Conservation (phyloP, 2,329 filamentous ascomycete genomes). For the Microthyrium microscopicum region DNA sequence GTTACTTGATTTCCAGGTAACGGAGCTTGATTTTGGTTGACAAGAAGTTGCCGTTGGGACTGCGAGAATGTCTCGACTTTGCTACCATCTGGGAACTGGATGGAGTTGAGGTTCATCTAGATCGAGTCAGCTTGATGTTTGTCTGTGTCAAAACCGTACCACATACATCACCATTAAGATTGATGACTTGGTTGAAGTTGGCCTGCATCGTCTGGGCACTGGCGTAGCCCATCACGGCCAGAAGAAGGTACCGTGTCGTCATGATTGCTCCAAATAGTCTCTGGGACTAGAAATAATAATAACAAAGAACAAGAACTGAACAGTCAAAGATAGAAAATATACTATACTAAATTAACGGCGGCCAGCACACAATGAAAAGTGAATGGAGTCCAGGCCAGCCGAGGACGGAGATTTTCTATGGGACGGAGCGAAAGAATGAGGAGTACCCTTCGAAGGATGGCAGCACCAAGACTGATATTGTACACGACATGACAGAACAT, state of each 20-base stretch:
- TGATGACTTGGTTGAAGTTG: conserved; percentile 23
- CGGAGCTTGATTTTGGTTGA: conserved; percentile 21
- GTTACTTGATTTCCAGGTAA: conserved; percentile 20
- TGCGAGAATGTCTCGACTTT: conserved; percentile 22
- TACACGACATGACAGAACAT: no score
- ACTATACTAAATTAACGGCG: not conserved
- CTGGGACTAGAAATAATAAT: not conserved
- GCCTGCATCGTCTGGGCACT: conserved; percentile 16
- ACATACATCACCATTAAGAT: conserved; percentile 22
- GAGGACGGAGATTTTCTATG: no score
- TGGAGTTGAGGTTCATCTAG: conserved; percentile 21
- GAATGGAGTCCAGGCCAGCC: not conserved
- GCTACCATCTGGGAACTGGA: conserved; percentile 20
- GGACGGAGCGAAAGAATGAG: no score
- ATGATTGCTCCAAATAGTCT: not conserved
- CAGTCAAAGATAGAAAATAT: not conserved
- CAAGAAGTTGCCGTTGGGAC: conserved; percentile 22
- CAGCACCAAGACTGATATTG: no score
- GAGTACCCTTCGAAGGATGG: no score
- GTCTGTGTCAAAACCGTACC: not conserved
- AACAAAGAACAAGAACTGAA: not conserved
- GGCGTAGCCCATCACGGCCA: conserved; percentile 8
- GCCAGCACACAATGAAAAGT: not conserved
- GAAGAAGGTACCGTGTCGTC: not conserved
- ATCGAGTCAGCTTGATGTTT: not conserved